Evolutionary conservation across 1,284 basidiomycete genomes (phyloP).

Genomic region (Pterula multifida): DNA sequence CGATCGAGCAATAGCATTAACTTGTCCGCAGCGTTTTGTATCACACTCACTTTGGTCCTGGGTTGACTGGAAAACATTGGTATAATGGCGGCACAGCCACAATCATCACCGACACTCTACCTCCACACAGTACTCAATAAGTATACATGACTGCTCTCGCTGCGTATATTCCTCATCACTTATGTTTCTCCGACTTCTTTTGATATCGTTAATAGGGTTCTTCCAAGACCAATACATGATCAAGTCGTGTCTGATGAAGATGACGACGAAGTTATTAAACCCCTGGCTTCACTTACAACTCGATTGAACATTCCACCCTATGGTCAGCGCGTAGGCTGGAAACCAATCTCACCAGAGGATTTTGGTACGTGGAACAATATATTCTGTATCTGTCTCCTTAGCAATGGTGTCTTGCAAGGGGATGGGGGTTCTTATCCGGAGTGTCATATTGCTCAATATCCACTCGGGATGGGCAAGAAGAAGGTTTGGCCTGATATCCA

Average conservation of each 20-base stretch:
- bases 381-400: background rate
- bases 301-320: slow-evolving; percentile 64
- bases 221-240: slow-evolving; percentile 57
- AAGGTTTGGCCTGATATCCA: slow-evolving; percentile 52
- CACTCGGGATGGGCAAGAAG: slow-evolving; percentile 90
- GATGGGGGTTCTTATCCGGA: slow-evolving; percentile 96
- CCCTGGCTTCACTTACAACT: slow-evolving; percentile 30
- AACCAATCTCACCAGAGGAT: slow-evolving; percentile 70
- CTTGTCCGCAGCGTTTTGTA: background rate
- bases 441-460: slow-evolving; percentile 96
- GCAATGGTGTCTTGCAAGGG: slow-evolving; percentile 27
- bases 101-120: slow-evolving; percentile 7
- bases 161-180: slow-evolving; percentile 31
- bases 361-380: slow-evolving; percentile 47
- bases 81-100: slow-evolving; percentile 2
- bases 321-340: slow-evolving; percentile 81
- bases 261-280: slow-evolving; percentile 25
- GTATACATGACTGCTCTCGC: slow-evolving; percentile 46
- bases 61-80: background rate
- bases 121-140: slow-evolving; percentile 10
- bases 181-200: background rate
- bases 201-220: slow-evolving; percentile 24
- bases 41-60: background rate
- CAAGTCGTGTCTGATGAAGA: slow-evolving; percentile 48
- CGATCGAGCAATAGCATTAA: background rate